Evolutionary conservation across 495 filamentous ascomycete species (phyloP), one percentile per base, ranked within the genome.

Genomic region (Aspergillus hancockii): DNA sequence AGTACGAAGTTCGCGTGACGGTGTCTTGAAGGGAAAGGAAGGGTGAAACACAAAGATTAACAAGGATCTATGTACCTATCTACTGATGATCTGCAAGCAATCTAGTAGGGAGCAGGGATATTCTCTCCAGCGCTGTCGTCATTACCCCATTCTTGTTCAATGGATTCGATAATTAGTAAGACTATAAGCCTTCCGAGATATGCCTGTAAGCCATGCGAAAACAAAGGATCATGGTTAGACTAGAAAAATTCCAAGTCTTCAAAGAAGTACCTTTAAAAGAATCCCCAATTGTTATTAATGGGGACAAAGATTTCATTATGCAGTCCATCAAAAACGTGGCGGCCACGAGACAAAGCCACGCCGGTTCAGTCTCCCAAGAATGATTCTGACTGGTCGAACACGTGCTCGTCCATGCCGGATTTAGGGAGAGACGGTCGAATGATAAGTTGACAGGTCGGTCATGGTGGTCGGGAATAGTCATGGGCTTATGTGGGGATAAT

Each of bases 321-420:
- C 53, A 49, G 4, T 14, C 25, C 59, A 53, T 59, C 57, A 67
- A 65, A 63, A 77, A 77, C 74, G 72, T 77, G 74, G 74, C 72
- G 63, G 70, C 72, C 72, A 77, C 72, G 72, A 75, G 72, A 69
- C 57, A 40, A 45, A 46, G 57, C 54, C 45, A 65, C 59, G 65
- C 64, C 63, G 55, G 62, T 45, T 31, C 59, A 52, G 41, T 32
- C 19, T 22, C 43, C 43, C 31, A 19, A 23, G 25, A 45, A 34
- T 22, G 55, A 12, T 22, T 65, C 13, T 63, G 62, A 69, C 31
- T 53, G 55, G 63, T 63, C 57, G 28, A n/a, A 53, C 22, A 59
- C 30, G 45, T 36, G 40, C 55, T 45, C 16, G 57, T 10, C 5
- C 47, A 41, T 52, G 49, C 8, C 46, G 16, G 3, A 41, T 36